Evolutionary conservation across 2,329 filamentous ascomycete species (phyloP).

Genomic region (Neurospora sp.): DNA sequence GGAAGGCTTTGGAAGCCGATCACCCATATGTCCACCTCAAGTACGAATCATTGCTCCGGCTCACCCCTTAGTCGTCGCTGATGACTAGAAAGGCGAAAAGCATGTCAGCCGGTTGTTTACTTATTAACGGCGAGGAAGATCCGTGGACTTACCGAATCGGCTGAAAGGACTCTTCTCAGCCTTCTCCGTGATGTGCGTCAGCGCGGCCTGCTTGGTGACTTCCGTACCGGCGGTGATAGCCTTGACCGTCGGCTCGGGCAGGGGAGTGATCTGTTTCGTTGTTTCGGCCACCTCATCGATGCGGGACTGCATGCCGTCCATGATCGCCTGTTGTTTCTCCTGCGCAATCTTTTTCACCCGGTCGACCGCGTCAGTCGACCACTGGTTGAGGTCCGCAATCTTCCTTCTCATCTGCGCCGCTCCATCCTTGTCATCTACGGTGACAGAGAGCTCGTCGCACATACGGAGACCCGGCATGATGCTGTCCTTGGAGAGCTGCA

Average conservation of each 20-base stretch:
- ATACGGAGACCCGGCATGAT: neutral
- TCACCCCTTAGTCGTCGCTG: neutral
- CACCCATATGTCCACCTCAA: neutral
- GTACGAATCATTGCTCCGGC: neutral
- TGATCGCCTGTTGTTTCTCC: neutral
- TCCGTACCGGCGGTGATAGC: neutral
- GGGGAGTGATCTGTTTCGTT: neutral
- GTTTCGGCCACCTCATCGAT: neutral
- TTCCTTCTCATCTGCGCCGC: neutral
- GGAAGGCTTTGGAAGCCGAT: neutral
- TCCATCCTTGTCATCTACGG: neutral
- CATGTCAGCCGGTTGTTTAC: neutral
- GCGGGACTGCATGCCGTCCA: neutral
- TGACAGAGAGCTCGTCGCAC: neutral
- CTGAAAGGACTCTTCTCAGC: neutral
- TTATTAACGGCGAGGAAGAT: neutral
- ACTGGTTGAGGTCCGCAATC: neutral
- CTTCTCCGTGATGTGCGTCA: neutral
- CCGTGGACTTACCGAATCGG: neutral
- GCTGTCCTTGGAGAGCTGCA: slow-evolving; percentile 1
- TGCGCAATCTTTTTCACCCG: neutral
- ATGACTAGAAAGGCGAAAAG: neutral
- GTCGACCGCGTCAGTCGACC: neutral
- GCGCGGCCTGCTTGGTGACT: neutral
- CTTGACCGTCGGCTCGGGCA: neutral